These are phyloP conservation scores for Sugiyamaella grinbergsii DNA, from an alignment of 1,139 yeast genomes.

Conservation along the genomic window DNA sequence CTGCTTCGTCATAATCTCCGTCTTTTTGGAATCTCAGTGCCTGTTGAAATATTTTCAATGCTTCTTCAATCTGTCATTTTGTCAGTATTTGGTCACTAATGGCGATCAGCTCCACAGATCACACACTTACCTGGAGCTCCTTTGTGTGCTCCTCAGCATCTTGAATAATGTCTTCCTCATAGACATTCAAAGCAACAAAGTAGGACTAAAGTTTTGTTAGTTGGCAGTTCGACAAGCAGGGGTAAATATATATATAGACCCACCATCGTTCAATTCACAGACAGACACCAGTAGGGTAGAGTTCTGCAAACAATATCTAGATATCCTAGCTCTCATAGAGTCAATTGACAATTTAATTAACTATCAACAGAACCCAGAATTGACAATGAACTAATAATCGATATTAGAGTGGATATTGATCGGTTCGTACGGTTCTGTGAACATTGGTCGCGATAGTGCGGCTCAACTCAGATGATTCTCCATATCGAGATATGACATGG, in stretches of 20 bases:
- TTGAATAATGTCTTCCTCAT: slow-evolving; percentile 65
- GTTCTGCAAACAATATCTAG: neutral
- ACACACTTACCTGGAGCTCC: slow-evolving; percentile 57
- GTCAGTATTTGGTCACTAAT: slow-evolving; percentile 1
- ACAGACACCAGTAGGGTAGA: neutral
- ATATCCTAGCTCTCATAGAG: neutral
- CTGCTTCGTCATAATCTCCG: slow-evolving; percentile 53
- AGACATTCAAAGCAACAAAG: slow-evolving; percentile 77
- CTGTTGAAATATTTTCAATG: slow-evolving; percentile 69
- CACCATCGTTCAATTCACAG: too few relatives aligned
- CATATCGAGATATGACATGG: neutral
- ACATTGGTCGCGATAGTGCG: neutral
- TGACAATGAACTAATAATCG: too few relatives aligned
- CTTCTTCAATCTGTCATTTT: slow-evolving; percentile 76
- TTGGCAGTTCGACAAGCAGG: too few relatives aligned
- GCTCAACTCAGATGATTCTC: neutral
- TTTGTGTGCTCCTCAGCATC: slow-evolving; percentile 87
- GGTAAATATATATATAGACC: too few relatives aligned
- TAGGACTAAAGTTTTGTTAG: slow-evolving; percentile 50
- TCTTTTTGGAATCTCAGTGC: slow-evolving; percentile 66
- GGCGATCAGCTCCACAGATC: too few relatives aligned
- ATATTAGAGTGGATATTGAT: too few relatives aligned
- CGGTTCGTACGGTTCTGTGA: too few relatives aligned
- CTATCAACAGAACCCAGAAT: neutral
- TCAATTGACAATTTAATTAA: neutral